phyloP scores from a whole-genome alignment of 2,329 filamentous ascomycete genomes.

The Tricladium varicosporioides region DNA sequence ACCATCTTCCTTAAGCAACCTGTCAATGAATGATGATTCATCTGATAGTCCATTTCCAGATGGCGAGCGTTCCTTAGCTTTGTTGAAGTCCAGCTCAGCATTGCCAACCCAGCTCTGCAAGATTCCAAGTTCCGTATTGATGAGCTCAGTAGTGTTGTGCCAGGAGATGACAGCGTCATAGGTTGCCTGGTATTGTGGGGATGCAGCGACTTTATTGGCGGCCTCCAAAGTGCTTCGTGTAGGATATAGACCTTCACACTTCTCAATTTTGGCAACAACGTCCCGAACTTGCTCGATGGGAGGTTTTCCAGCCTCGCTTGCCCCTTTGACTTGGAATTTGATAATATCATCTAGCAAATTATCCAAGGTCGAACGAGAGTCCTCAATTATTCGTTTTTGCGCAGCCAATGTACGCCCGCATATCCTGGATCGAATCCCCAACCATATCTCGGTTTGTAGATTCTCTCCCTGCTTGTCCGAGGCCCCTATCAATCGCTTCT shows the following conservation, averaged over 20 bases:
- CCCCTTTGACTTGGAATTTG: conserved; percentile 90
- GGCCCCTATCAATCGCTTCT: conserved; percentile 87
- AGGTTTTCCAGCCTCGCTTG: conserved; percentile 82
- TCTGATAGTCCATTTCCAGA: conserved; percentile 75
- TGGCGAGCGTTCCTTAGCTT: conserved; percentile 66
- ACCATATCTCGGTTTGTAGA: conserved; percentile 78
- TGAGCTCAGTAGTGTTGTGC: conserved; percentile 95
- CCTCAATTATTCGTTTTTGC: conserved; percentile 85
- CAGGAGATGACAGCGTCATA: conserved; percentile 89
- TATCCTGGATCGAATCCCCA: conserved; percentile 78
- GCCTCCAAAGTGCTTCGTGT: conserved; percentile 71
- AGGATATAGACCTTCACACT: conserved; percentile 81
- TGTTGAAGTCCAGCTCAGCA: conserved; percentile 86
- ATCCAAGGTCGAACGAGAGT: conserved; percentile 72
- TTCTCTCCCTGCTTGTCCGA: conserved; percentile 58
- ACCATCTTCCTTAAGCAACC: conserved; percentile 92
- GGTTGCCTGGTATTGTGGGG: conserved; percentile 74
- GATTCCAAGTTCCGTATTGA: conserved; percentile 90
- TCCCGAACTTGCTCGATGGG: conserved; percentile 86
- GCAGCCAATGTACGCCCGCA: conserved; percentile 82
- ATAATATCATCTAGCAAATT: conserved; percentile 82
- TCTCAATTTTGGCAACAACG: conserved; percentile 86
- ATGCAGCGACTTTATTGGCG: conserved; percentile 75
- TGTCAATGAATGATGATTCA: conserved; percentile 90
- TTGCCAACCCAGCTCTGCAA: conserved; percentile 97